These are phyloP conservation scores for Beauveria varroae DNA, from an alignment of 2,329 filamentous ascomycete species.

Conservation along the genomic window DNA sequence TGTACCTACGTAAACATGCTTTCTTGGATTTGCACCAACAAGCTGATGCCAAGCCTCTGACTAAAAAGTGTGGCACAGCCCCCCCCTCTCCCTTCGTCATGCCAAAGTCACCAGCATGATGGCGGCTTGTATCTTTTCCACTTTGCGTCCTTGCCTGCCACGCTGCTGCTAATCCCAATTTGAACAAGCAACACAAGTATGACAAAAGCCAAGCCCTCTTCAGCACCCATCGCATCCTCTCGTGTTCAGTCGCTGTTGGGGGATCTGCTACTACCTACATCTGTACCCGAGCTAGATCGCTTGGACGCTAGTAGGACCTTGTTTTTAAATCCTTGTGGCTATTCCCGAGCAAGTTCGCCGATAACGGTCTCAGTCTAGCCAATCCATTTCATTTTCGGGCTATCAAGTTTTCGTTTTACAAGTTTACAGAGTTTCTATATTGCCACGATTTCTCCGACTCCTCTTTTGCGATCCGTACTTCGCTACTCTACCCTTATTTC, in stretches of 20 bases:
- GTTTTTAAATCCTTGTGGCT: background rate
- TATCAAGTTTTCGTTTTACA: constrained; percentile 1
- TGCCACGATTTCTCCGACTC: background rate
- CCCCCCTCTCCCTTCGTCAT: background rate
- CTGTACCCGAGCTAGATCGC: background rate
- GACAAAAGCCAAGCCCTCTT: background rate
- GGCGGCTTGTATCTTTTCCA: background rate
- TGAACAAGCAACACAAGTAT: background rate
- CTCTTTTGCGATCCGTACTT: background rate
- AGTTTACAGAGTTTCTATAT: constrained; percentile 10
- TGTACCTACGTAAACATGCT: background rate
- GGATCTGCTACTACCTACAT: background rate
- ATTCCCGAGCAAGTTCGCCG: background rate
- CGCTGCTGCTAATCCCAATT: background rate
- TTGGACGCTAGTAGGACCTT: background rate
- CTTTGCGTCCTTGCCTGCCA: background rate
- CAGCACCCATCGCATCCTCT: background rate
- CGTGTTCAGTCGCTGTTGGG: background rate
- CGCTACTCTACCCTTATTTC: constrained; percentile 24
- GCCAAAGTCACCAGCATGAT: background rate
- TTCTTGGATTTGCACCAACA: background rate
- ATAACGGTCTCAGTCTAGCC: background rate
- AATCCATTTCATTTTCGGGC: background rate
- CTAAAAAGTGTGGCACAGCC: background rate
- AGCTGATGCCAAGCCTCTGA: background rate